Base-by-base conservation (phyloP, 148 eudicot species). In the Arctostaphylos glauca region DNA sequence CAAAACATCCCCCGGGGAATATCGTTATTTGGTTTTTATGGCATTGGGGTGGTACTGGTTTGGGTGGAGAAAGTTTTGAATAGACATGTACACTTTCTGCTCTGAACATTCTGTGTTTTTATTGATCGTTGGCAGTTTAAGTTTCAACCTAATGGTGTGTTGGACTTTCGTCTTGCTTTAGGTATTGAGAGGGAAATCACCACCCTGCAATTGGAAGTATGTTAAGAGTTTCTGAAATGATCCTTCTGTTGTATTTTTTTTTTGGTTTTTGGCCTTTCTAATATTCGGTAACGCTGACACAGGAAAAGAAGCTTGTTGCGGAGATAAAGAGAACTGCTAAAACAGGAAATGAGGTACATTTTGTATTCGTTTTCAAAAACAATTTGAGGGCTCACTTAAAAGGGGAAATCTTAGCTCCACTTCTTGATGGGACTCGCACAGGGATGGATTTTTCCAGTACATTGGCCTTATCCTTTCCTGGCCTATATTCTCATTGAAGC, bases 281-380 rank as follows among this genome's bases (percentile, higher is more conserved):
- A 81, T 62, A 19, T 66, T 10, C n/a, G 74, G 55, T 77, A 41
- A 50, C 60, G 38, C 81, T 86, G 76, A 59, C 75, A 82, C 92
- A 96, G 99, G 99, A 96, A 88, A 96, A 96, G 89, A 91, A 90
- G 84, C 87, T 96, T 88, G 97, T 94, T 86, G 97, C 94, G 44
- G 99, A 96, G 90, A 96, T 96, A 76, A 96, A 96, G 90, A 94
- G 91, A 87, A 96, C 98, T 64, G 99, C 99, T n/a, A 96, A 96
- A 92, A 92, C 92, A 23, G 99, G 99, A 83, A 96, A 96, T 86
- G 99, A 96, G 95, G 99, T 94, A 82, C 15, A 68, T 43, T 49
- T 70, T 52, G 55, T 6, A n/a, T 54, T 48, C 41, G 4, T 82
- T 23, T 74, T 56, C 10, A 0, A 12, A 18, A 12, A 46, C 43